Percentiles rank a stretch among this genome's conserved stretches.
These are phyloP conservation scores for Hortiboletus campestris DNA, from an alignment of 768 basidiomycete species.

Conservation along the genomic window DNA sequence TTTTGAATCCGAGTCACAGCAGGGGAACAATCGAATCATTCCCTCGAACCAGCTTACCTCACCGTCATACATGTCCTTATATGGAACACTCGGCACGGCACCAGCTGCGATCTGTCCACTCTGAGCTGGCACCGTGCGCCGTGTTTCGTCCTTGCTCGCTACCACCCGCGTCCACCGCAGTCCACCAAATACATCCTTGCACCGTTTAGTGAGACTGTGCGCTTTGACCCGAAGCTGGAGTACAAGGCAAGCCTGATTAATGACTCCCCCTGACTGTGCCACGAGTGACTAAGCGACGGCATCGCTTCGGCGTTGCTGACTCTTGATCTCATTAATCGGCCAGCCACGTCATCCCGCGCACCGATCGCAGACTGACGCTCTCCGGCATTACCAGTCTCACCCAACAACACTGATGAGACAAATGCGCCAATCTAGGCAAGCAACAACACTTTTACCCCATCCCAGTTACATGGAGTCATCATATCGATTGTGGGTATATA, in stretches of 20 bases:
- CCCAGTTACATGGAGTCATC: neutral
- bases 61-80: neutral
- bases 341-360: neutral
- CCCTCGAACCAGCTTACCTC: conserved; percentile 11
- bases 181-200: neutral
- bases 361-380: neutral
- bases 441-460: neutral
- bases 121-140: neutral
- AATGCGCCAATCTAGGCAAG: neutral
- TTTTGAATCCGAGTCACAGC: conserved; percentile 20
- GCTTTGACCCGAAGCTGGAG: neutral
- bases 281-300: conserved; percentile 15
- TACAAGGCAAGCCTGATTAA: neutral
- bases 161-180: neutral
- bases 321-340: neutral
- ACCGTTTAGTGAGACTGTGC: neutral
- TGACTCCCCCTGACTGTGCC: neutral
- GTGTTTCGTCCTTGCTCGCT: neutral
- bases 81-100: neutral
- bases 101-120: neutral
- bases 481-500: conserved; percentile 8
- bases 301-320: conserved; percentile 7
- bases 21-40: neutral
- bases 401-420: neutral
- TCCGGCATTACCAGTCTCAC: conserved; percentile 7